Percentiles rank a stretch among this genome's conserved stretches.
Conservation (phyloP, 1,284 basidiomycete genomes). For the Trametes sp. region DNA sequence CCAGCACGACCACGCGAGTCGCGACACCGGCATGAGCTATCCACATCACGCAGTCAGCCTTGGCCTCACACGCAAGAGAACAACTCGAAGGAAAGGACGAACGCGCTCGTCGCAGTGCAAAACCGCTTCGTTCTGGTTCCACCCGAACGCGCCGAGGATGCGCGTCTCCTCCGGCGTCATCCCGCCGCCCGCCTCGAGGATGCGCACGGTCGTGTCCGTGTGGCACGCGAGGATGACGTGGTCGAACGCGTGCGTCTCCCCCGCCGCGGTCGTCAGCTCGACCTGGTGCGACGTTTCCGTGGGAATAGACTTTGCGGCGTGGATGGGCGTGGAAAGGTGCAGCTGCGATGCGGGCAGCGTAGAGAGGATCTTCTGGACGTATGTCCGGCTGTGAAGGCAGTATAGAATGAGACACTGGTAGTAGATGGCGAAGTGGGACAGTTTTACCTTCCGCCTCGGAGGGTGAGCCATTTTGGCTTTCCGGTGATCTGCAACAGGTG, state of each 20-base stretch:
- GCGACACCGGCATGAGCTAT: conserved; percentile 72
- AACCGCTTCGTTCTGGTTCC: conserved; percentile 76
- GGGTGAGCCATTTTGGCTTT: conserved; percentile 81
- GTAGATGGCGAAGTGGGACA: too few species aligned
- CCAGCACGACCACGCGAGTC: conserved; percentile 77
- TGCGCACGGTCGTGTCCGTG: conserved; percentile 69
- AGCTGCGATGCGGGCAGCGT: conserved; percentile 60
- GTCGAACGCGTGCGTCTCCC: conserved; percentile 61
- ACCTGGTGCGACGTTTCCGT: conserved; percentile 37
- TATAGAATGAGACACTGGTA: too few species aligned
- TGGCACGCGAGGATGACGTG: conserved; percentile 84
- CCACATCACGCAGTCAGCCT: neutral
- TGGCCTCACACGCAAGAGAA: neutral
- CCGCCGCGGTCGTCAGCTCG: conserved; percentile 52
- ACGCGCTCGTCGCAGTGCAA: conserved; percentile 73
- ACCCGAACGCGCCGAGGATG: conserved; percentile 67
- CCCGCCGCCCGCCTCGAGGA: conserved; percentile 63
- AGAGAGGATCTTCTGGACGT: conserved; percentile 71
- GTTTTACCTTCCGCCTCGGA: conserved; percentile 75
- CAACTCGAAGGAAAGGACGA: neutral
- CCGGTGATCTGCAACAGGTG: conserved; percentile 79
- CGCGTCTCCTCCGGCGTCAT: conserved; percentile 62
- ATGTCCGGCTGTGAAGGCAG: conserved; percentile 56
- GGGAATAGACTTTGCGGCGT: conserved; percentile 42
- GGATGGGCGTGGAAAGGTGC: conserved; percentile 68